Percentiles rank a stretch among this genome's conserved stretches.
Evolutionary conservation across 2,329 filamentous ascomycete genomes (phyloP).

Genomic region (Trichoderma gracile): DNA sequence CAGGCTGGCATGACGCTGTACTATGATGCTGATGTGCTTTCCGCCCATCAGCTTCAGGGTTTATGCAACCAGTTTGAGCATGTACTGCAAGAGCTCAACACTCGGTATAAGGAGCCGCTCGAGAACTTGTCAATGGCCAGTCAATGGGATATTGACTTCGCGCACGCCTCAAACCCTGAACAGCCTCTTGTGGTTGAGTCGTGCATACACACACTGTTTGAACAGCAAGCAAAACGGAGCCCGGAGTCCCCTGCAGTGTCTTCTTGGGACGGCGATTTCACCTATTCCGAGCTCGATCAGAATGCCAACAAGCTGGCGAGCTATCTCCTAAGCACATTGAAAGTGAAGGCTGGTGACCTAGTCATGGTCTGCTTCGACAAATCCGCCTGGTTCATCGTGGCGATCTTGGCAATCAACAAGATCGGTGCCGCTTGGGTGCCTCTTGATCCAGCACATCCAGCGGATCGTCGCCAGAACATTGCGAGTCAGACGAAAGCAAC

Average conservation of each 20-base stretch:
- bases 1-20: not conserved
- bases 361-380: constrained; percentile 29
- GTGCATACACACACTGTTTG: constrained; percentile 24
- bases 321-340: not conserved
- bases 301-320: not conserved
- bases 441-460: not conserved
- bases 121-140: not conserved
- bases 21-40: constrained; percentile 12
- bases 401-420: constrained; percentile 34
- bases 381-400: constrained; percentile 29
- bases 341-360: constrained; percentile 31
- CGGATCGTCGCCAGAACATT: not conserved
- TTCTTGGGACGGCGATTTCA: constrained; percentile 30
- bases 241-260: constrained; percentile 21
- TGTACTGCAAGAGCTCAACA: not conserved
- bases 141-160: constrained; percentile 3
- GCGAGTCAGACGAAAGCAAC: not conserved
- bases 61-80: constrained; percentile 18
- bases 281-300: constrained; percentile 28
- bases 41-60: not conserved
- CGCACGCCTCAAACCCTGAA: not conserved
- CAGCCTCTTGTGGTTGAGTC: not conserved
- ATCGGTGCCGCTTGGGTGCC: constrained; percentile 29
- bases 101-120: not conserved
- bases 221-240: not conserved